Base-by-base conservation (phyloP, 148 eudicot species). In the Fagopyrum tataricum region DNA sequence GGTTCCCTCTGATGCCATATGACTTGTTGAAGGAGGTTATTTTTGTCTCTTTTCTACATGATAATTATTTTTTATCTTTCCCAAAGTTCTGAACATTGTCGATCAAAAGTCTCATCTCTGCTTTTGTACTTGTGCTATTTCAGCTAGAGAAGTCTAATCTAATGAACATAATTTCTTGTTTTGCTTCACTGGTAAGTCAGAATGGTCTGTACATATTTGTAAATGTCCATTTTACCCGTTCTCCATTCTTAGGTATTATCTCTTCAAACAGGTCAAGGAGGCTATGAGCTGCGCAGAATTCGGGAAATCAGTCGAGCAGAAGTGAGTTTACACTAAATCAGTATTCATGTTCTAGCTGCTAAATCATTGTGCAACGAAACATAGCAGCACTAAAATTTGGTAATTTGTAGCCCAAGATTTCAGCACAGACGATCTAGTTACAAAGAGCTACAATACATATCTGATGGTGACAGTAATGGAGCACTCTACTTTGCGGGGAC, bases 401-500 rank as follows among this genome's bases (percentile, higher is more conserved):
- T 8, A 64, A 37, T 52, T 71, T 75, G 53, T 44, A 84, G 87
- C 73, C 83, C 81, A 58, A 84, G 96, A 76, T 91, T 86, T 80
- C 92, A 88, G 71, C 97, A 94, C 77, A 79, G 98, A 62, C 77
- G 80, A 73, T 89, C 98, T 17, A 94, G 98, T 82, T 94, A 85
- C 79, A 91, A 84, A 84, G 98, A 94, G 78, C 85, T 91, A 67
- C 98, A 91, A 77, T 94, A 88, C 84, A 91, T 94, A 79, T 84
- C 95, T 79, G 91, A 91, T 74, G 98, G 98, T 21, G 98, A 91
- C 77, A 86, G 90, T 86, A 94, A 94, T 48, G 98, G 97, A 59
- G 93, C 90, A 71, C 64, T 94, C 80, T 89, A 85, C 78, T 89
- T 86, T 73, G 82, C 91, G 10, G 98, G 98, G 72, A 91, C 95